These are phyloP conservation scores for Thelephora ganbajun DNA, from an alignment of 768 basidiomycete species.

Conservation along the genomic window DNA sequence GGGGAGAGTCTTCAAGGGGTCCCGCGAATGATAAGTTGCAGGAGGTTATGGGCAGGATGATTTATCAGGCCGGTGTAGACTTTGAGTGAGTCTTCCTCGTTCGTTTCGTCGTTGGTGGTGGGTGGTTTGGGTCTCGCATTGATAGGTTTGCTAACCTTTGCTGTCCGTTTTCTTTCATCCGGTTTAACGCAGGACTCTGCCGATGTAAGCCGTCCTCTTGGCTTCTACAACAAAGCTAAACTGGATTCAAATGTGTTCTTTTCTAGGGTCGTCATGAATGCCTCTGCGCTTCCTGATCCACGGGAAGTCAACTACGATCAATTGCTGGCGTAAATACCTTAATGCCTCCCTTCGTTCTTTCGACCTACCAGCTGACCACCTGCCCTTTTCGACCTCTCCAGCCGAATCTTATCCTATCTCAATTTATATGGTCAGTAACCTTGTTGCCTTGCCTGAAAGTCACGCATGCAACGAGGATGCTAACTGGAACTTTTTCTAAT, in stretches of 20 bases:
- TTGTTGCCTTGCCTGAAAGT: no score
- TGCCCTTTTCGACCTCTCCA: conserved; percentile 17
- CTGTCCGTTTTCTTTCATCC: background rate
- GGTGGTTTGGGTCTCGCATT: no score
- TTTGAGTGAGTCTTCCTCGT: conserved; percentile 49
- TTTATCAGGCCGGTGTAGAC: conserved; percentile 84
- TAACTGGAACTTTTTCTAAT: no score
- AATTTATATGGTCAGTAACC: conserved; percentile 58
- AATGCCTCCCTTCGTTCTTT: no score
- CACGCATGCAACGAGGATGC: no score
- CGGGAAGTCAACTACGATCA: conserved; percentile 63
- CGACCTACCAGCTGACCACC: conserved; percentile 1
- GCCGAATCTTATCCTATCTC: conserved; percentile 66
- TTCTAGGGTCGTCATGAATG: conserved; percentile 70
- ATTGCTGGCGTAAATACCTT: conserved; percentile 32
- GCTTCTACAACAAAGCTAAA: background rate
- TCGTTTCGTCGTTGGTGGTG: conserved; percentile 2
- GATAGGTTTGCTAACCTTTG: no score
- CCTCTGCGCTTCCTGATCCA: conserved; percentile 75
- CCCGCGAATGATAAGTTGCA: conserved; percentile 33
- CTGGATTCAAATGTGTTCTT: background rate
- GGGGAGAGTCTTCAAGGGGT: background rate
- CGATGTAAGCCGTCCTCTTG: conserved; percentile 44
- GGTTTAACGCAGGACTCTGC: conserved; percentile 46
- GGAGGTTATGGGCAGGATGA: conserved; percentile 54